Evolutionary conservation across 306 rosid genomes (phyloP).

Genomic region (Sindora glabra): DNA sequence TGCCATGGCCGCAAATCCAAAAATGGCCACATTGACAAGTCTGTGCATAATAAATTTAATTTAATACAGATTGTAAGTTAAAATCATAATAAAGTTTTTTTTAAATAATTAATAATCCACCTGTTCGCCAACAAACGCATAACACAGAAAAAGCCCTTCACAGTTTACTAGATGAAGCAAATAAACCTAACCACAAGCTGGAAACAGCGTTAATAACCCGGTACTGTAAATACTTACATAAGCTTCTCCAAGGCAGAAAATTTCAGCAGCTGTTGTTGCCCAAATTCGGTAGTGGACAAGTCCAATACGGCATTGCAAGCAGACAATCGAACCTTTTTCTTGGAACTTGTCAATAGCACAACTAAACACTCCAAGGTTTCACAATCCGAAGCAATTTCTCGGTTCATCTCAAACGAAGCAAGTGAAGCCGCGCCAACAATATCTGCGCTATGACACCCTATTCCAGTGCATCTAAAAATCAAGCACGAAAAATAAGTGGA

Average conservation of each 20-base stretch:
- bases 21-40: too few relatives aligned
- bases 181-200: neutral
- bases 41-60: neutral
- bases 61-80: neutral
- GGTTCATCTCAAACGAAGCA: slow-evolving; percentile 44
- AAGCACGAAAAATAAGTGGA: neutral
- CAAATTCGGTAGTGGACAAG: slow-evolving; percentile 42
- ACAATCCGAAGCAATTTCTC: slow-evolving; percentile 44
- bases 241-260: slow-evolving; percentile 40
- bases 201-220: neutral
- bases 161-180: neutral
- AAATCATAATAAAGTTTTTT: too few relatives aligned
- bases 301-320: slow-evolving; percentile 73
- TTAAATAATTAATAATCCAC: neutral
- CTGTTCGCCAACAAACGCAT: neutral
- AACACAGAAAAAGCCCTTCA: neutral
- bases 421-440: slow-evolving; percentile 55
- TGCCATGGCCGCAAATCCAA: too few relatives aligned
- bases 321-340: slow-evolving; percentile 30
- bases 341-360: slow-evolving; percentile 25
- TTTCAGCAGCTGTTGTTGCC: slow-evolving; percentile 34
- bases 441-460: slow-evolving; percentile 28
- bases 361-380: slow-evolving; percentile 39
- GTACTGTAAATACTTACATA: slow-evolving; percentile 37
- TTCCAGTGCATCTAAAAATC: slow-evolving; percentile 18